phyloP scores from a whole-genome alignment of 106 monocot species.

The Gastrodia elata region DNA sequence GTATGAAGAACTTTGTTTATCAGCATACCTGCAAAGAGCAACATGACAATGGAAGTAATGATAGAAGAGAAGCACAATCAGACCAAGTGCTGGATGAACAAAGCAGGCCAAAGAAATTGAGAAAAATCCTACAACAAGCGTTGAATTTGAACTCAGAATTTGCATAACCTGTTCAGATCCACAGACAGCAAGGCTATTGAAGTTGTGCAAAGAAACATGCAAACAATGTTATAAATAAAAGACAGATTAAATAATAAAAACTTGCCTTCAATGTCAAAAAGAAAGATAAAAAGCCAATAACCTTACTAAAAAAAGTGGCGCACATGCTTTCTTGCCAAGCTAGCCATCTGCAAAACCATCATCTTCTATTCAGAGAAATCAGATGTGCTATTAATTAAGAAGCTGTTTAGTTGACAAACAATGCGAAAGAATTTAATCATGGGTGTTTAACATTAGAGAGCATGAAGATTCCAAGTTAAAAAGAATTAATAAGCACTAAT shows the following conservation, averaged over 20 bases:
- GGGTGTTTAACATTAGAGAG: background rate
- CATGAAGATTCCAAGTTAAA: background rate
- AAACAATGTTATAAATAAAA: background rate
- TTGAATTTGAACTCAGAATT: conserved; percentile 49
- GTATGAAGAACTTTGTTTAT: background rate
- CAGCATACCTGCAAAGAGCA: conserved; percentile 76
- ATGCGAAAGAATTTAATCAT: background rate
- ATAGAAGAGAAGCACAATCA: conserved; percentile 61
- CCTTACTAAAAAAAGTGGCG: conserved; percentile 31
- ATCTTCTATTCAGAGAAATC: background rate
- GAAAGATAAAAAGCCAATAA: conserved; percentile 45
- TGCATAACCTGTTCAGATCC: conserved; percentile 53
- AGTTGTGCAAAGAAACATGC: background rate
- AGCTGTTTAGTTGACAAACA: conserved; percentile 1
- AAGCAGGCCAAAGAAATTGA: conserved; percentile 69
- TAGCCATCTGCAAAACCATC: conserved; percentile 59
- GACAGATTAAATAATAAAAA: background rate
- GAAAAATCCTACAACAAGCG: conserved; percentile 52
- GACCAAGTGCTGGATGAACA: conserved; percentile 85
- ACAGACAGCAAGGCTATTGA: conserved; percentile 7
- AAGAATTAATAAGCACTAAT: background rate
- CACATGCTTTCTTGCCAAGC: conserved; percentile 45
- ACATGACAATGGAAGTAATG: conserved; percentile 66
- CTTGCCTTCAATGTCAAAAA: conserved; percentile 70
- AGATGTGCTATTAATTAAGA: background rate